Evolutionary conservation across 257 asterid species (phyloP).

Genomic region (Solanum medicagineum): DNA sequence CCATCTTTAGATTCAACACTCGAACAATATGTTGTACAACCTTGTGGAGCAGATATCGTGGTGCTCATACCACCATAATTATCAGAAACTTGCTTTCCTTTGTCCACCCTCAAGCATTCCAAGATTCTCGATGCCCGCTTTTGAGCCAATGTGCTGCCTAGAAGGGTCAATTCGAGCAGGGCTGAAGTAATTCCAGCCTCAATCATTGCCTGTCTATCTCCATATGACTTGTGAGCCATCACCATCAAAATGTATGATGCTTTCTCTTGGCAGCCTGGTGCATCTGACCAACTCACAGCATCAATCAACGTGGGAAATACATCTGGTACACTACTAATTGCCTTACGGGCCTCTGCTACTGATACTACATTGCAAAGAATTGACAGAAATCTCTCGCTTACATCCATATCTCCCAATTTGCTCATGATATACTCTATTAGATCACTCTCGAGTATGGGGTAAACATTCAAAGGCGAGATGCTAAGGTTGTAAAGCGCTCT

Average conservation of each 20-base stretch:
- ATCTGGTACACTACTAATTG: conserved; percentile 39
- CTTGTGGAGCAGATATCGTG: conserved; percentile 43
- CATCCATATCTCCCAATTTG: conserved; percentile 57
- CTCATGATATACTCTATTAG: conserved; percentile 36
- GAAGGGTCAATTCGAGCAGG: conserved; percentile 61
- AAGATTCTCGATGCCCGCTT: conserved; percentile 79
- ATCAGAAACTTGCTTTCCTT: conserved; percentile 58
- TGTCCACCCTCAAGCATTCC: conserved; percentile 58
- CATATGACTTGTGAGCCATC: conserved; percentile 78
- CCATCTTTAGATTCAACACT: neutral
- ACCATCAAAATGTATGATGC: conserved; percentile 75
- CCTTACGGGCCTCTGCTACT: conserved; percentile 51
- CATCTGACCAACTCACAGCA: conserved; percentile 63
- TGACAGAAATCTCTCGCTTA: conserved; percentile 62
- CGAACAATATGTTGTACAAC: conserved; percentile 4
- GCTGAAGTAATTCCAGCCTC: conserved; percentile 72
- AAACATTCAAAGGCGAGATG: conserved; percentile 42
- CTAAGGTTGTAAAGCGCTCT: conserved; percentile 79
- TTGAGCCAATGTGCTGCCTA: conserved; percentile 73
- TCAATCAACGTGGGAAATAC: conserved; percentile 50
- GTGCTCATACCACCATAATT: conserved; percentile 10
- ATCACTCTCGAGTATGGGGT: conserved; percentile 33
- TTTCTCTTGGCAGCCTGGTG: conserved; percentile 84
- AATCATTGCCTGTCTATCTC: conserved; percentile 65
- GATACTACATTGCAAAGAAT: conserved; percentile 56